Base-by-base conservation (phyloP, 352 stramenopile genomes). In the Globisporangium orthogonon region DNA sequence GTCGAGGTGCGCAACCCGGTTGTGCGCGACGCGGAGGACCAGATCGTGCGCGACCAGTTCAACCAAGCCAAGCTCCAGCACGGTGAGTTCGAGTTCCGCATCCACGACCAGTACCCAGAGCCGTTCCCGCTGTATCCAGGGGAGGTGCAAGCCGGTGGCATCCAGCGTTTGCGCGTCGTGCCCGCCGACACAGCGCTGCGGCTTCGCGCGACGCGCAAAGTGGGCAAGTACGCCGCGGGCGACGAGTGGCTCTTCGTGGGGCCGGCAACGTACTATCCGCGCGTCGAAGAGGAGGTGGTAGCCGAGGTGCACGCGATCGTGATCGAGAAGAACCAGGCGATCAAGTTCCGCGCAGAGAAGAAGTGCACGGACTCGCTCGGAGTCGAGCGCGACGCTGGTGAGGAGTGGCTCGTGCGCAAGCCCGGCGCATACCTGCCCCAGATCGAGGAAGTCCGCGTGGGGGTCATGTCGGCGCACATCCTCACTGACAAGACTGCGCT, bases 281-380 rank as follows among this genome's bases (percentile, higher is more conserved):
- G 82, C 35, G 70, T 89, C 13, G 79, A 92, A 48, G 76, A 90
- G 59, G 73, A 87, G n/a, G 69, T 92, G 4, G 63, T 90, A 3
- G 56, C 51, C 3, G 58, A 72, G 1, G 73, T 92, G 7, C 59
- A 67, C 1, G 78, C 82, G 3, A 86, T 80, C 45, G 72, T 92
- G 51, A 78, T 92, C 58, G 71, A 89, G 58, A 90, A 84, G 58
- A 89, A 92, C 73, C 67, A 89, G 41, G 82, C 82, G 41, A 69
- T 92, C 67, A 89, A 89, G 62, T 87, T 92, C 45, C 78, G 79
- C 4, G 79, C 82, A 13, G 78, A 86, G 60, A 92, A 92, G 66
- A 92, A 88, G 56, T 91, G 78, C 67, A 79, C 66, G 28, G 82
- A 91, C 58, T 66, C 78, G 44, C 71, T 86, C 41, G 78, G 72